A percentile compares a stretch with the other conserved stretches of the same genome.
Evolutionary conservation across 2,329 filamentous ascomycete genomes (phyloP).

Genomic region (Pezicula neosporulosa): DNA sequence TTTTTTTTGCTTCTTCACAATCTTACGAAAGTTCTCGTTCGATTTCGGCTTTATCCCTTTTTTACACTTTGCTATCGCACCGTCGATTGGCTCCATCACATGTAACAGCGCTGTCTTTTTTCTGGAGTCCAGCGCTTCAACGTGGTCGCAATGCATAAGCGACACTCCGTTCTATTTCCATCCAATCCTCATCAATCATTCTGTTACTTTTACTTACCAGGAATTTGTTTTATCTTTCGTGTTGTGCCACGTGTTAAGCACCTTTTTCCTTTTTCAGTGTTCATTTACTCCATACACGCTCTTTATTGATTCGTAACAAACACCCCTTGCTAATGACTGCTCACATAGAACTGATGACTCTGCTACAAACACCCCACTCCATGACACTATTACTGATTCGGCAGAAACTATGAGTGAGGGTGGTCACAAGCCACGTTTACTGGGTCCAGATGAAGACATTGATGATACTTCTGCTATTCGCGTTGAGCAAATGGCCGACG

Average conservation of each 20-base stretch:
- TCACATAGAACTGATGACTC: slow-evolving; percentile 11
- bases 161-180: slow-evolving; percentile 11
- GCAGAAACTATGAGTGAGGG: not conserved
- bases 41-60: slow-evolving; percentile 2
- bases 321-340: slow-evolving; percentile 1
- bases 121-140: slow-evolving; percentile 6
- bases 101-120: slow-evolving; percentile 11
- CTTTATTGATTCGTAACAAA: not conserved
- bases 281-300: not conserved
- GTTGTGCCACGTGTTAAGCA: not conserved
- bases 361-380: slow-evolving; percentile 10
- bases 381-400: slow-evolving; percentile 8
- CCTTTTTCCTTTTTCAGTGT: not conserved
- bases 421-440: not conserved
- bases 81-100: slow-evolving; percentile 5
- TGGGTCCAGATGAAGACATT: slow-evolving; percentile 3
- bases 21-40: not conserved
- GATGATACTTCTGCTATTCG: slow-evolving; percentile 15
- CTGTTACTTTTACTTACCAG: not conserved
- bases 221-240: no score
- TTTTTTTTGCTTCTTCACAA: not conserved
- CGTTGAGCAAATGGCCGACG: slow-evolving; percentile 18
- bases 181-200: slow-evolving; percentile 5
- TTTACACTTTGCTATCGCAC: slow-evolving; percentile 1
- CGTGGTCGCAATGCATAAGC: slow-evolving; percentile 17